Conservation (phyloP, 306 rosid species). For the Arachis stenosperma region DNA sequence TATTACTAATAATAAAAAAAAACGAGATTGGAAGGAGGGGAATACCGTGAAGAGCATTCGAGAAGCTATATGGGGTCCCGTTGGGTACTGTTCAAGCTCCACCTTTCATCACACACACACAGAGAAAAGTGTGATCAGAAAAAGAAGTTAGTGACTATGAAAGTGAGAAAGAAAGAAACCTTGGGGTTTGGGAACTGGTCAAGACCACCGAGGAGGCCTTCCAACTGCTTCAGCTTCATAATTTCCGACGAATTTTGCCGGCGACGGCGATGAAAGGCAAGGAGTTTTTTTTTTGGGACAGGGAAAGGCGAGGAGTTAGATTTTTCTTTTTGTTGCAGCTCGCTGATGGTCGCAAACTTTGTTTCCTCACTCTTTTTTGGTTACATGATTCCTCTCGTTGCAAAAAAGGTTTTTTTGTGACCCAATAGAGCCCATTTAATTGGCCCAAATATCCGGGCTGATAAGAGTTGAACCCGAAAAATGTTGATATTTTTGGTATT, state of each 20-base stretch:
- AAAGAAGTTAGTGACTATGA: neutral
- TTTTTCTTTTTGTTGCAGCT: neutral
- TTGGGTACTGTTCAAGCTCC: constrained; percentile 93
- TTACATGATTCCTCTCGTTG: too few relatives aligned
- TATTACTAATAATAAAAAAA: neutral
- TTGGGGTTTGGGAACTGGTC: constrained; percentile 83
- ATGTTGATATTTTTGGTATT: too few relatives aligned
- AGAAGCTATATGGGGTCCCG: constrained; percentile 96
- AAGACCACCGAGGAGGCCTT: constrained; percentile 68
- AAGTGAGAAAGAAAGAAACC: constrained; percentile 40
- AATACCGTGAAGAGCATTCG: constrained; percentile 83
- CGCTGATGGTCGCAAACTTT: neutral
- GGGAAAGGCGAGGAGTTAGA: neutral
- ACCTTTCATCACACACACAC: constrained; percentile 48
- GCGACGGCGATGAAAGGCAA: neutral
- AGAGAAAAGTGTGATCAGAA: neutral
- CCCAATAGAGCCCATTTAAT: too few relatives aligned
- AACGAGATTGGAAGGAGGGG: neutral
- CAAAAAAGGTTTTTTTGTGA: too few relatives aligned
- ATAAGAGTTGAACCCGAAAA: too few relatives aligned
- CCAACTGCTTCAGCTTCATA: constrained; percentile 95
- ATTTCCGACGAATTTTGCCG: neutral
- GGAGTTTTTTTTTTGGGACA: too few relatives aligned
- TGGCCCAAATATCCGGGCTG: too few relatives aligned
- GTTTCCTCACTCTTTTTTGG: too few relatives aligned